Percentiles rank a stretch among this genome's conserved stretches.
phyloP scores from a whole-genome alignment of 2,329 filamentous ascomycete genomes.

The Ampelomyces quisqualis region DNA sequence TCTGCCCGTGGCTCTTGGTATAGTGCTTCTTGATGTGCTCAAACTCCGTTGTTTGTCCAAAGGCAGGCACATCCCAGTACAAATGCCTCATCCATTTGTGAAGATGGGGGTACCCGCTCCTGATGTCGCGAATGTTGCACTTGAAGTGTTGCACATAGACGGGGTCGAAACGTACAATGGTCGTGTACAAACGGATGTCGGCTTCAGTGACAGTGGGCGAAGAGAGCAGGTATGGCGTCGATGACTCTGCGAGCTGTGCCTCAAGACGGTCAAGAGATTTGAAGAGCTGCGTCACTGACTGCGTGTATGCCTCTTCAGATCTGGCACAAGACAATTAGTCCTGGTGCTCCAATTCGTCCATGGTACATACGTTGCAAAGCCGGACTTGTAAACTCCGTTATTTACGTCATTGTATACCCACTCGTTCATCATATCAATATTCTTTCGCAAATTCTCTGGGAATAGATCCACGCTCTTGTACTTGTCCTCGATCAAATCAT shows the following conservation, averaged over 20 bases:
- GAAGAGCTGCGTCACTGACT: constrained; percentile 51
- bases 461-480: constrained; percentile 49
- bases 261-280: constrained; percentile 52
- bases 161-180: constrained; percentile 62
- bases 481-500: constrained; percentile 54
- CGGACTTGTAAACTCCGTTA: constrained; percentile 55
- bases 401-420: constrained; percentile 57
- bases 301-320: constrained; percentile 53
- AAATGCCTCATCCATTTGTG: constrained; percentile 80
- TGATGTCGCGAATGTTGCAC: constrained; percentile 81
- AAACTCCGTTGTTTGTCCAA: constrained; percentile 81
- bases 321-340: constrained; percentile 10
- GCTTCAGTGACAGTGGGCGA: constrained; percentile 50
- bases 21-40: constrained; percentile 90
- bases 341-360: neutral
- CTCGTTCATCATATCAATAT: constrained; percentile 53
- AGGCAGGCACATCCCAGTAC: constrained; percentile 67
- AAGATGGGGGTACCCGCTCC: constrained; percentile 76
- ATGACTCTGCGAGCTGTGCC: constrained; percentile 43
- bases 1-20: constrained; percentile 65
- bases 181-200: constrained; percentile 56
- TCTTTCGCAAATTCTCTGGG: constrained; percentile 46
- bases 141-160: constrained; percentile 64
- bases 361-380: constrained; percentile 49
- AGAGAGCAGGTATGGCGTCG: constrained; percentile 52